Base-by-base conservation (phyloP, 1,284 basidiomycete species). In the Ustilago xerochloae region DNA sequence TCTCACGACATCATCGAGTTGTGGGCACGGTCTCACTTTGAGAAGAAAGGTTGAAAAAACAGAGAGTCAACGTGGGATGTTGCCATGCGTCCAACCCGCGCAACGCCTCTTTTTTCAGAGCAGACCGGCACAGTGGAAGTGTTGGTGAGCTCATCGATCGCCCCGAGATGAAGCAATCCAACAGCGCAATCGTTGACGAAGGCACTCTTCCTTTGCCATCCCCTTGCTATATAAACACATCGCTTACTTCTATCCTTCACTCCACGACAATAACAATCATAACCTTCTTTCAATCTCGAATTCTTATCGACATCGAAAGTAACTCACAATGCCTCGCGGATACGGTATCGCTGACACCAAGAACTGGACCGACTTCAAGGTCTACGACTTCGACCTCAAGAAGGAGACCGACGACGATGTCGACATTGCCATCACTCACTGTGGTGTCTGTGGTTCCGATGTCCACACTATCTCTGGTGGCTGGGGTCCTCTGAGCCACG, bases 311-410 rank as follows among this genome's bases (percentile, higher is more conserved):
- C 30, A 7, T 45, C 22, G 38, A 33, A 28, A 5, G 10, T 9
- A 4, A 15, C 20, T 39, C 50, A 64, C n/a, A 2, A 75, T 75
- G 72, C 62, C 81, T 41, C 54, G 77, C 49, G 81, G 81, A 75
- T 82, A 83, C 75, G 79, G 78, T 41, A 81, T 83, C 50, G 41
- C 65, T 48, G 81, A 84, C 73, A 68, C 76, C 45, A 79, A 79
- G 65, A 78, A 82, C 60, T 83, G 80, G 79, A 80, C 80, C 53
- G 77, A 83, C 74, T 83, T 84, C 73, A 79, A 83, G 75, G 73
- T 81, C 63, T 71, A 65, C 52, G 79, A 83, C 52, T 84, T 81
- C 26, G 80, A 82, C 28, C 75, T 83, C 70, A 84, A 84, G 72
- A 65, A 69, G 54, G 75, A 77, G 24, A 77, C 59, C 28, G 79